Base-by-base conservation (phyloP, 306 rosid genomes). In the Albizia julibrissin region DNA sequence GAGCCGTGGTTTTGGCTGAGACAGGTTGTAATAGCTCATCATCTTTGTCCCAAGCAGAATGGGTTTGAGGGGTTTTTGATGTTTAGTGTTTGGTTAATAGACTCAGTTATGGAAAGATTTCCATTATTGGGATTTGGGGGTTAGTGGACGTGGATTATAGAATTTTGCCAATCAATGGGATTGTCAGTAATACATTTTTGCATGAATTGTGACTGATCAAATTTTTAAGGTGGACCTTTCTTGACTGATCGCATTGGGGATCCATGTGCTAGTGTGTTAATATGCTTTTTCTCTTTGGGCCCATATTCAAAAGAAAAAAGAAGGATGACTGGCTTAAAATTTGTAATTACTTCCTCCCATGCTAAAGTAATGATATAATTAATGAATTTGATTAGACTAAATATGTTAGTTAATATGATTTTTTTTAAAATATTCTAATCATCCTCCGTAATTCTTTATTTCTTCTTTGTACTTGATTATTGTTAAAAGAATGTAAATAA, bases 141-240 rank as follows among this genome's bases (percentile, higher is more conserved):
- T 37, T 67, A 70, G 31, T 68, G 31, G 3, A n/a, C n/a, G 42
- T 68, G 50, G 24, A 49, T 85, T 66, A 43, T 72, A 73, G 69
- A 77, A 44, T 66, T 26, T 64, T 77, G 77, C 67, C 12, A 8
- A 21, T 43, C 43, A 27, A 49, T 70, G 47, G 44, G 44, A 34
- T 69, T 40, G 14, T 19, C 1, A 37, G 11, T 21, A 8, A 37
- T 37, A 21, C 21, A 21, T 42, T 19, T 37, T 37, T 68, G 46
- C 15, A 68, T 49, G 65, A 58, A 58, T 58, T 22, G 7, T 66
- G 44, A 66, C 24, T 16, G 71, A 33, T 15, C 24, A 31, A n/a
- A 58, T 10, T 58, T 58, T 58, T 22, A 10, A 58, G 29, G 31
- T 5, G 65, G 29, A n/a, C 64, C 65, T 58, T 58, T 58, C 26